Evolutionary conservation across 1,284 basidiomycete species (phyloP), one percentile per base, ranked within the genome.

Genomic region (Tylopilus sp.): DNA sequence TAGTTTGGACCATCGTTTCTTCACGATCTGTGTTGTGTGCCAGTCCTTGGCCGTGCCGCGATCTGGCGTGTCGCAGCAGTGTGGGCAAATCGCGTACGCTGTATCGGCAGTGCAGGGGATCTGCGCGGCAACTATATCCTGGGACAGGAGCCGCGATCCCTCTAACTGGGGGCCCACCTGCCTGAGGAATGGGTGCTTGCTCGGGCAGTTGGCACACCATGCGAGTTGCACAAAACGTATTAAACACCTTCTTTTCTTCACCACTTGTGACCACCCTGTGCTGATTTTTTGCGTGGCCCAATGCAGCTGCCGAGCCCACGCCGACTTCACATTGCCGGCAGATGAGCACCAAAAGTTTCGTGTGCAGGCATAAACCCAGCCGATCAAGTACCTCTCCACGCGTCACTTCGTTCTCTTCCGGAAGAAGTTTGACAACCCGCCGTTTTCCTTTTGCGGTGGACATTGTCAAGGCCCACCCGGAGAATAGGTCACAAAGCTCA

Each of bases 111-210:
- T 48, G 36, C 0, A 46, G 7, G 1, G 36, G 44, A 29, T 50
- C 47, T 17, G 53, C 53, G 31, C 34, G 45, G 46, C 53, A 55
- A 11, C 39, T 46, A 8, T 44, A 50, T 14, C 53, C 53, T 15
- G 30, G 17, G 10, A 34, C 17, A 0, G 49, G 54, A n/a, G 44
- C 30, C 0, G 39, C 24, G 0, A 56, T 52, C 3, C 44, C 48
- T 28, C 9, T 34, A 2, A 56, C 48, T 7, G 46, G 54, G 1
- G 46, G 54, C 1, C 54, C 44, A 1, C 54, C 54, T 21, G 54
- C 28, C 28, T 7, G 37, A 10, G 39, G 46, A 39, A 39, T 35
- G 17, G 46, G 46, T 9, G 15, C 43, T 21, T 36, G 20, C 20
- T 50, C 31, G 1, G 43, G 43, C 9, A 3, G 29, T 15, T 54